phyloP scores from a whole-genome alignment of 805 yeast species.

The Cyberlindnera amylophila region DNA sequence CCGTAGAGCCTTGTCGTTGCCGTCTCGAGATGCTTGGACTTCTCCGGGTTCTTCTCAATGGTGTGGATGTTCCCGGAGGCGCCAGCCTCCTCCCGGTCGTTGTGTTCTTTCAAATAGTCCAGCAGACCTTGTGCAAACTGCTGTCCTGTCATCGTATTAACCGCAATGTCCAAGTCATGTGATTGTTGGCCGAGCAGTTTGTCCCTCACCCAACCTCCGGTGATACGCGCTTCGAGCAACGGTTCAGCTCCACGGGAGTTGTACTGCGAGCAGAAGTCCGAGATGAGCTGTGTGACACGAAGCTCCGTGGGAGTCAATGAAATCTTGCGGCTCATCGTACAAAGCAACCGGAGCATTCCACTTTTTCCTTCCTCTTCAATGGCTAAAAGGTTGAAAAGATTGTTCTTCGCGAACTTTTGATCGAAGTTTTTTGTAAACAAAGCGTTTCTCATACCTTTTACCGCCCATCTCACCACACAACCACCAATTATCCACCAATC shows the following conservation, averaged over 20 bases:
- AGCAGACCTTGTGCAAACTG: slow-evolving; percentile 70
- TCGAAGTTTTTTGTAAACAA: too few species aligned
- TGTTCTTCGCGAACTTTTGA: too few species aligned
- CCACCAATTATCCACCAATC: too few species aligned
- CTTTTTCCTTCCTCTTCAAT: too few species aligned
- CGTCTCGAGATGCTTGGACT: slow-evolving; percentile 93
- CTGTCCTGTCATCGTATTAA: slow-evolving; percentile 81
- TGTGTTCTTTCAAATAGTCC: slow-evolving; percentile 40
- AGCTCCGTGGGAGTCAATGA: too few species aligned
- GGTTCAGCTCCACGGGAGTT: slow-evolving; percentile 6
- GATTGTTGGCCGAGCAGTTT: slow-evolving; percentile 77
- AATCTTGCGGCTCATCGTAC: too few species aligned
- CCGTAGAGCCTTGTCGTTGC: slow-evolving; percentile 86
- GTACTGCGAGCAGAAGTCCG: slow-evolving; percentile 32
- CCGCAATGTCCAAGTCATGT: slow-evolving; percentile 89
- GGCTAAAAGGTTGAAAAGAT: too few species aligned
- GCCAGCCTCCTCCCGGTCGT: slow-evolving; percentile 29
- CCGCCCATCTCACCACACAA: too few species aligned
- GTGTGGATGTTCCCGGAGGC: slow-evolving; percentile 56
- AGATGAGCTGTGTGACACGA: slow-evolving; percentile 37
- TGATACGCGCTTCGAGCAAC: slow-evolving; percentile 63
- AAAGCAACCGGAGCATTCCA: too few species aligned
- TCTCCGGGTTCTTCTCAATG: slow-evolving; percentile 90
- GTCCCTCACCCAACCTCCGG: slow-evolving; percentile 99
- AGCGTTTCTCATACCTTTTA: too few species aligned